Percentiles rank a stretch among this genome's conserved stretches.
phyloP scores from a whole-genome alignment of 192 early-diverging fungal species.

The Rhizophlyctis rosea region DNA sequence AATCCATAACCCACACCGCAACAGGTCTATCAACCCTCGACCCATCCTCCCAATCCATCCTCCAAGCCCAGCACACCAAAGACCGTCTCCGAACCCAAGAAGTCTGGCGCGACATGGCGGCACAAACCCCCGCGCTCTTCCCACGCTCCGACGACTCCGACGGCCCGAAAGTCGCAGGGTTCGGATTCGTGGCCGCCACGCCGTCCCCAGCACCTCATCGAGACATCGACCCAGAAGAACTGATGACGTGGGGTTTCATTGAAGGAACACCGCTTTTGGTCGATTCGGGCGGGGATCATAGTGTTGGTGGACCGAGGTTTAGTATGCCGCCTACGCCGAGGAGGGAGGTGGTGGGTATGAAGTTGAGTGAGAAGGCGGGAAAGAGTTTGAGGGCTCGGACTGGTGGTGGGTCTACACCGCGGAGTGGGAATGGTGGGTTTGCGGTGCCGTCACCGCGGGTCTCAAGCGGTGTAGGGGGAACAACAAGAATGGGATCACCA shows the following conservation, averaged over 20 bases:
- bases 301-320: conserved; percentile 45
- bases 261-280: conserved; percentile 76
- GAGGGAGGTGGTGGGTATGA: conserved; percentile 53
- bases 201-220: conserved; percentile 59
- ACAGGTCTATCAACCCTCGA: conserved; percentile 30
- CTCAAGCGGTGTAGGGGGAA: too few species aligned
- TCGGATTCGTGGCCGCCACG: conserved; percentile 64
- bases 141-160: conserved; percentile 6
- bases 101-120: conserved; percentile 45
- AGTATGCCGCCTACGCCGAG: conserved; percentile 57
- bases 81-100: conserved; percentile 35
- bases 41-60: conserved; percentile 11
- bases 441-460: too few species aligned
- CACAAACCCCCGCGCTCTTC: conserved; percentile 54
- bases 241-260: conserved; percentile 86
- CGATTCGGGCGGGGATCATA: conserved; percentile 37
- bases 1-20: conserved; percentile 60
- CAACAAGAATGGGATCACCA: too few species aligned
- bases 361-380: too few species aligned
- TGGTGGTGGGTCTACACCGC: too few species aligned
- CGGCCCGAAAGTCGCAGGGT: conserved; percentile 45
- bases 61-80: conserved; percentile 17
- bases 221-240: conserved; percentile 59
- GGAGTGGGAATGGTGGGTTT: too few species aligned
- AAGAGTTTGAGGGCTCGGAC: too few species aligned